phyloP scores from a whole-genome alignment of 805 yeast species.

The Kuraishia hungarica region DNA sequence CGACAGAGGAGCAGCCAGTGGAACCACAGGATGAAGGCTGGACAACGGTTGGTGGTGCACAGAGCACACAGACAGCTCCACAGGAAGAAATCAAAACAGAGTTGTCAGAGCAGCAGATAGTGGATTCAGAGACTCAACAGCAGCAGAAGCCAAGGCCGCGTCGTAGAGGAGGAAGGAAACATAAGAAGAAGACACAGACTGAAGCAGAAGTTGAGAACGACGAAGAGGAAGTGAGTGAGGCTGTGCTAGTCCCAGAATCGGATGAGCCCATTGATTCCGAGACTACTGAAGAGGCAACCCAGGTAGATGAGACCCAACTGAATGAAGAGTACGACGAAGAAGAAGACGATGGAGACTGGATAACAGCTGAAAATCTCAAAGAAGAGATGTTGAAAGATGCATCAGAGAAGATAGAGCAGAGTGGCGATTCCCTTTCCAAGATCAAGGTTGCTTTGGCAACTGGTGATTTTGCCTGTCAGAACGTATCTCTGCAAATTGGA shows the following conservation, averaged over 20 bases:
- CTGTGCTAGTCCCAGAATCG: conserved; percentile 5
- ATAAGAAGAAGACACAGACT: conserved; percentile 48
- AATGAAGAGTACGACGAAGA: conserved; percentile 50
- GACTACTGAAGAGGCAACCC: background rate
- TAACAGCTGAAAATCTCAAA: conserved; percentile 75
- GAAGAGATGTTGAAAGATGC: conserved; percentile 64
- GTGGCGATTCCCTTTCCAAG: conserved; percentile 22
- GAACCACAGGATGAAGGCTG: conserved; percentile 4
- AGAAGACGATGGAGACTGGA: conserved; percentile 87
- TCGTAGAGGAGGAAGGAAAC: conserved; percentile 61
- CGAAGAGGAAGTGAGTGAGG: conserved; percentile 7
- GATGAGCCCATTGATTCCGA: conserved; percentile 7
- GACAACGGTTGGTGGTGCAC: background rate
- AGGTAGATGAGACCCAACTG: conserved; percentile 4
- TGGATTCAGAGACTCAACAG: conserved; percentile 6
- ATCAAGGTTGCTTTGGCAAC: conserved; percentile 81
- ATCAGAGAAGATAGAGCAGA: conserved; percentile 46
- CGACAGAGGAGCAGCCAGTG: conserved; percentile 11
- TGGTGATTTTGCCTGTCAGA: conserved; percentile 97
- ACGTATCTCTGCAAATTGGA: conserved; percentile 88
- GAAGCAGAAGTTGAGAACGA: conserved; percentile 15
- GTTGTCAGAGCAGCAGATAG: conserved; percentile 3
- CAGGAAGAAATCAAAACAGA: conserved; percentile 3
- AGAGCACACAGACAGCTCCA: conserved; percentile 3
- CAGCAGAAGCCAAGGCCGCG: conserved; percentile 30